phyloP scores from a whole-genome alignment of 768 basidiomycete species.

The Pisolithus sp. region DNA sequence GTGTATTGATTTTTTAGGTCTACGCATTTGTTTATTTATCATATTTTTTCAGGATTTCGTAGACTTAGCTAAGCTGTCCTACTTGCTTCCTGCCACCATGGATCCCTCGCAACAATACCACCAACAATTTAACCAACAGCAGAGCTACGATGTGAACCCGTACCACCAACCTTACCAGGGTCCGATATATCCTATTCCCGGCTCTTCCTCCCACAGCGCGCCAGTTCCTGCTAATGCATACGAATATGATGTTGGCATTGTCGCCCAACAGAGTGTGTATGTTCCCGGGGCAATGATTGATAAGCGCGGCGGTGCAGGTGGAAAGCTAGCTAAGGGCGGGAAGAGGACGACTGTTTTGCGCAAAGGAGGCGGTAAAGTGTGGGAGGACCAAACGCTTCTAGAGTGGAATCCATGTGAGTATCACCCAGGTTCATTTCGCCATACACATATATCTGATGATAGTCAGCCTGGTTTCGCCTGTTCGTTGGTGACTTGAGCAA shows the following conservation, averaged over 20 bases:
- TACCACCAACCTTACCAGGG: constrained; percentile 79
- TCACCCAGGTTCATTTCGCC: not conserved
- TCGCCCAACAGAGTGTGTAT: constrained; percentile 88
- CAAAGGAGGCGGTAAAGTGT: constrained; percentile 93
- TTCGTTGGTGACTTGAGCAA: constrained; percentile 98
- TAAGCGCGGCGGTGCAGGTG: constrained; percentile 78
- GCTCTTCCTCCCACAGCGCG: constrained; percentile 59
- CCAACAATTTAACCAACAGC: constrained; percentile 45
- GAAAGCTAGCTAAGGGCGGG: constrained; percentile 81
- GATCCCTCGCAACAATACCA: constrained; percentile 39
- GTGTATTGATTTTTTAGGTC: constrained; percentile 19
- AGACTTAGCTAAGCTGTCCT: not conserved
- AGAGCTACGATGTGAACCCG: constrained; percentile 61
- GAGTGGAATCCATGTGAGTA: constrained; percentile 95
- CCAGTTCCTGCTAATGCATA: constrained; percentile 87
- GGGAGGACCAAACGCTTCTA: constrained; percentile 95
- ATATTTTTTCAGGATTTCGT: not conserved
- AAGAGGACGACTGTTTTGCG: constrained; percentile 91
- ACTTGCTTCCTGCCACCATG: constrained; percentile 13
- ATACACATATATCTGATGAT: constrained; percentile 2
- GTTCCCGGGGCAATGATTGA: constrained; percentile 89
- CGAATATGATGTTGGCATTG: constrained; percentile 86
- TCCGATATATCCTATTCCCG: constrained; percentile 62
- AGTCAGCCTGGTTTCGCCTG: constrained; percentile 87
- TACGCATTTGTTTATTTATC: too few species aligned